A percentile compares a stretch with the other conserved stretches of the same genome.
These are phyloP conservation scores for Helotiales sp. DNA, from an alignment of 2,329 filamentous ascomycete genomes.

Conservation along the genomic window DNA sequence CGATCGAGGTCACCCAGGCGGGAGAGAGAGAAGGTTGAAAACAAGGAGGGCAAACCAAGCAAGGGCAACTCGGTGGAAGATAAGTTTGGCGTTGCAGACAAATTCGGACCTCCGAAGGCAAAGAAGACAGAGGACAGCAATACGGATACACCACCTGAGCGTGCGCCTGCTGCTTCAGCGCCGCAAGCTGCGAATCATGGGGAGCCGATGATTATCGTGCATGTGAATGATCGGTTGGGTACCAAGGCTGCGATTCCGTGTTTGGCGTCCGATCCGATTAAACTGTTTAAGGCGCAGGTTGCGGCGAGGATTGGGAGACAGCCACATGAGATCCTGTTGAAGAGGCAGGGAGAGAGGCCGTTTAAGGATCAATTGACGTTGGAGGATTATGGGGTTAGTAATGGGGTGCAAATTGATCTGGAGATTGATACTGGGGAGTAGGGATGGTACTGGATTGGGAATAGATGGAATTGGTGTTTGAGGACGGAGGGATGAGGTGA, in stretches of 20 bases:
- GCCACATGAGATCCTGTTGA: constrained; percentile 88
- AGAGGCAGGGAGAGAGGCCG: constrained; percentile 88
- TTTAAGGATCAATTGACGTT: constrained; percentile 91
- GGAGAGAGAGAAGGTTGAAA: constrained; percentile 33
- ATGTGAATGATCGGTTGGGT: constrained; percentile 92
- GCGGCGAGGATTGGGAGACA: constrained; percentile 87
- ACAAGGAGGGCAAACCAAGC: constrained; percentile 7
- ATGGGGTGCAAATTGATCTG: constrained; percentile 66
- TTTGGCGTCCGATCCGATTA: constrained; percentile 80
- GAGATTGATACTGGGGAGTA: constrained; percentile 46
- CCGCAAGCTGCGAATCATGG: constrained; percentile 38
- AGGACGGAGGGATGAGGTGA: too few relatives aligned
- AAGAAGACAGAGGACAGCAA: constrained; percentile 22
- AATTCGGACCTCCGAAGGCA: constrained; percentile 35
- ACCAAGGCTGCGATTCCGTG: constrained; percentile 96
- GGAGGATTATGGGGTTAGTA: constrained; percentile 92
- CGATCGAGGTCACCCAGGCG: constrained; percentile 45
- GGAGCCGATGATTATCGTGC: constrained; percentile 91
- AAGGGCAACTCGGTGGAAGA: constrained; percentile 34
- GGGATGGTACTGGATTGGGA: constrained; percentile 2
- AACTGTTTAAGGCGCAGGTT: constrained; percentile 89
- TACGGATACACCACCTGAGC: constrained; percentile 30
- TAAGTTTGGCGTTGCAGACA: constrained; percentile 42
- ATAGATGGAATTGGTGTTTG: background rate
- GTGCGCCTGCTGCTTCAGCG: constrained; percentile 32